phyloP scores from a whole-genome alignment of 768 basidiomycete species.

The Mycena venus region DNA sequence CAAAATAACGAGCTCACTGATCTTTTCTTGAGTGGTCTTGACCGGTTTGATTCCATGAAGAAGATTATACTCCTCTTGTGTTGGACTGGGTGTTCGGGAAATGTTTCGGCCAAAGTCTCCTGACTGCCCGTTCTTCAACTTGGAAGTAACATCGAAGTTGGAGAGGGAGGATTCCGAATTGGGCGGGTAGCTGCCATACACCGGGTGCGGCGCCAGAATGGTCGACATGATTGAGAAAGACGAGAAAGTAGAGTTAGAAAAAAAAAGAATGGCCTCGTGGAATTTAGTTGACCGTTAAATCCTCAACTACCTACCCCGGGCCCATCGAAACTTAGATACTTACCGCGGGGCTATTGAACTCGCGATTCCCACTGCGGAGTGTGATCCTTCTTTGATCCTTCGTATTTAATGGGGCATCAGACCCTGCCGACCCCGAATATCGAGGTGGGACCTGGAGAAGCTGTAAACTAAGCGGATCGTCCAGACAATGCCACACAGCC shows the following conservation, averaged over 20 bases:
- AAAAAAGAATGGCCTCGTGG: background rate
- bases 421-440: too few species aligned
- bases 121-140: background rate
- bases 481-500: background rate
- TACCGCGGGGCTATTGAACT: too few species aligned
- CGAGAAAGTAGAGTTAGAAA: background rate
- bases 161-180: background rate
- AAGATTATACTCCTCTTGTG: conserved; percentile 47
- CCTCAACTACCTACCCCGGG: background rate
- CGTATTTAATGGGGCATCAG: too few species aligned
- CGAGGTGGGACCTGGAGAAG: too few species aligned
- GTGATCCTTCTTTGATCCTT: background rate
- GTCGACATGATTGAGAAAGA: conserved; percentile 3
- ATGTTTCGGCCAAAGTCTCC: background rate
- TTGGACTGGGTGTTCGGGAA: conserved; percentile 53
- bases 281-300: background rate
- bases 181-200: conserved; percentile 1
- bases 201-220: conserved; percentile 6
- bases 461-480: background rate
- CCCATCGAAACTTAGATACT: background rate
- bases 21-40: conserved; percentile 6
- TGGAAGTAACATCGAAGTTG: background rate
- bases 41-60: conserved; percentile 37
- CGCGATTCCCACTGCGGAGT: background rate
- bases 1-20: background rate